phyloP scores from a whole-genome alignment of 1,139 yeast species.

The Pichia sp. region DNA sequence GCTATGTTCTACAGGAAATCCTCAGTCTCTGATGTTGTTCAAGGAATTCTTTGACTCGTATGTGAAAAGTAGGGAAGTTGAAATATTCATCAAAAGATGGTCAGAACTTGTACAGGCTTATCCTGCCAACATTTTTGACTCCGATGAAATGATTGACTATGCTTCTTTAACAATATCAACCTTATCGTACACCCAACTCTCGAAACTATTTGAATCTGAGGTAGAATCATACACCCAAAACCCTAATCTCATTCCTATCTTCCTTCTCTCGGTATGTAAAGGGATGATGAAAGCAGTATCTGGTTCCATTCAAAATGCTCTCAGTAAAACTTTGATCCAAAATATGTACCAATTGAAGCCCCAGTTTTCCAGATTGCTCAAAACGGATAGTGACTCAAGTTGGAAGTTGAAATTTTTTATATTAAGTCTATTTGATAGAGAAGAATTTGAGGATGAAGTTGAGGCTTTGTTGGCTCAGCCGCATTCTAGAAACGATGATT shows the following conservation, averaged over 20 bases:
- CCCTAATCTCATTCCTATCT: conserved; percentile 25
- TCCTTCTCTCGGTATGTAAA: conserved; percentile 36
- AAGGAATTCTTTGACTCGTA: conserved; percentile 44
- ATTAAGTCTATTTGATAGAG: conserved; percentile 45
- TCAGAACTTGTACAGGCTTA: conserved; percentile 30
- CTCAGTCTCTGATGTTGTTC: conserved; percentile 29
- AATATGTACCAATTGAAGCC: conserved; percentile 24
- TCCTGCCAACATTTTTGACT: conserved; percentile 28
- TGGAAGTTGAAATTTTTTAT: conserved; percentile 49
- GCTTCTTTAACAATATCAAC: conserved; percentile 41
- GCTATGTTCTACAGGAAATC: conserved; percentile 3
- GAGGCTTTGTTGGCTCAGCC: not conserved
- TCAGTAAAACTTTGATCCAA: conserved; percentile 20
- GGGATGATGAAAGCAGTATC: conserved; percentile 36
- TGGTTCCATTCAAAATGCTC: conserved; percentile 23
- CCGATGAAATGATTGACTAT: conserved; percentile 33
- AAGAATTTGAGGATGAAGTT: conserved; percentile 30
- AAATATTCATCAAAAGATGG: conserved; percentile 50
- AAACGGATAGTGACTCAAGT: conserved; percentile 16
- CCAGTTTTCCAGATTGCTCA: conserved; percentile 18
- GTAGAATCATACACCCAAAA: conserved; percentile 16
- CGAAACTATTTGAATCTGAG: conserved; percentile 26
- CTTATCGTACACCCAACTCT: conserved; percentile 47
- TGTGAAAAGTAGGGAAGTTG: conserved; percentile 56
- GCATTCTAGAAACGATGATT: conserved; percentile 25